Base-by-base conservation (phyloP, 2,329 filamentous ascomycete genomes). In the Colletotrichum orbiculare region DNA sequence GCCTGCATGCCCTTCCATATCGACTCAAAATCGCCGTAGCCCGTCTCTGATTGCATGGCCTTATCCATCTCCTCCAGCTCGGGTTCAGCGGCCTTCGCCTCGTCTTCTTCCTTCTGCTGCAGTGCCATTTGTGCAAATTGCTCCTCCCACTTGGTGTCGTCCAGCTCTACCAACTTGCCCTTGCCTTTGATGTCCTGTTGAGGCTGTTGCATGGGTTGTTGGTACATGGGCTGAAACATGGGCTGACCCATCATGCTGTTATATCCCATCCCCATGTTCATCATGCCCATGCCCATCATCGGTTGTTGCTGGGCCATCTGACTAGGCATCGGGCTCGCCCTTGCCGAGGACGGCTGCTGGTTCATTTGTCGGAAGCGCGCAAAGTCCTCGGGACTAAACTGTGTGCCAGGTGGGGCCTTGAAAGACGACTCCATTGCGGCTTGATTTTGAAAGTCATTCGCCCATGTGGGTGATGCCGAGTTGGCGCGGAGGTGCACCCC, bases 141-240 rank as follows among this genome's bases (percentile, higher is more conserved):
- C 72, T 94, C 93, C 79, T 98, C 95, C 96, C 96, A 98, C 74
- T 97, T 91, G 73, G 91, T 83, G 71, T 99, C 95, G 75, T 97
- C 93, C 33, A 98, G 86, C 80, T 98, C 96, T 11, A 98, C 90
- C 80, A 98, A 88, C 78, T 96, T 97, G 43, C 92, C 94, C 76
- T 98, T 98, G 64, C 91, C 92, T 77, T 94, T 91, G 54, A 79
- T 82, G 69, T 87, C 83, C 55, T 79, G 77, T 71, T 82, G 82
- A 68, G 81, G 75, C 67, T 83, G 73, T 72, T 83, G 74, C 70
- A 79, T 76, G 48, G 74, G 76, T 60, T 79, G 76, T 64, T 81
- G 77, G 67, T 82, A 78, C 81, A 85, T 79, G 72, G 79, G 72
- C 71, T 83, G 79, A 70, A 82, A 83, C 82, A 90, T 89, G 64